A percentile compares a stretch with the other conserved stretches of the same genome.
phyloP scores from a whole-genome alignment of 495 filamentous ascomycete genomes.

The Penicillium cataractarum region DNA sequence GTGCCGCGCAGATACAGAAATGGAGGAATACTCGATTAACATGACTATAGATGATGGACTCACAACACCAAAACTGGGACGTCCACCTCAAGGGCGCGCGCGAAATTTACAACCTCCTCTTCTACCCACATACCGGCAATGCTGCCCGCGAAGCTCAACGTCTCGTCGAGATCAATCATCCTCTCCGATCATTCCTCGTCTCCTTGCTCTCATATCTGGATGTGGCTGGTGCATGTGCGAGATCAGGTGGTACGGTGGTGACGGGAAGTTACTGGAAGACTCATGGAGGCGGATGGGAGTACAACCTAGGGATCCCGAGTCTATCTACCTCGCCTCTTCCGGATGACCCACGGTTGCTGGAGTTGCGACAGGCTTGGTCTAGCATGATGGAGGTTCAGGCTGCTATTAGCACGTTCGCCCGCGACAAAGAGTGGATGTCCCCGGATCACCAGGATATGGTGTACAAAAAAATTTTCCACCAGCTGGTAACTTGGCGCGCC shows the following conservation, averaged over 20 bases:
- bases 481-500: conserved; percentile 39
- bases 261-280: conserved; percentile 47
- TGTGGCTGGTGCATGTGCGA: conserved; percentile 47
- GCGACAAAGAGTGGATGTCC: conserved; percentile 41
- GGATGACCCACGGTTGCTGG: conserved; percentile 34
- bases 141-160: conserved; percentile 36
- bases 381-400: conserved; percentile 48
- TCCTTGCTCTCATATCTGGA: conserved; percentile 47
- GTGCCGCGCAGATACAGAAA: background rate
- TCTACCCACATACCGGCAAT: conserved; percentile 33
- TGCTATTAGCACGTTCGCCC: conserved; percentile 42
- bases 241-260: conserved; percentile 43
- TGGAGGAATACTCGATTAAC: background rate
- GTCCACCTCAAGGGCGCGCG: conserved; percentile 48
- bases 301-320: conserved; percentile 44
- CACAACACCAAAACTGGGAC: conserved; percentile 45
- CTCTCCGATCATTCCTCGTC: conserved; percentile 43
- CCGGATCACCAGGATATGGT: conserved; percentile 38
- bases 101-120: conserved; percentile 45
- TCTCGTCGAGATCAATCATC: conserved; percentile 41
- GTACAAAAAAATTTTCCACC: conserved; percentile 38
- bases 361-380: conserved; percentile 42
- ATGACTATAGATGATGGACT: conserved; percentile 48
- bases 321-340: conserved; percentile 26
- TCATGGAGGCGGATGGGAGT: conserved; percentile 46